Evolutionary conservation across 495 filamentous ascomycete genomes (phyloP), one percentile per base, ranked within the genome.

Genomic region (Aspergillus carlsbadensis): DNA sequence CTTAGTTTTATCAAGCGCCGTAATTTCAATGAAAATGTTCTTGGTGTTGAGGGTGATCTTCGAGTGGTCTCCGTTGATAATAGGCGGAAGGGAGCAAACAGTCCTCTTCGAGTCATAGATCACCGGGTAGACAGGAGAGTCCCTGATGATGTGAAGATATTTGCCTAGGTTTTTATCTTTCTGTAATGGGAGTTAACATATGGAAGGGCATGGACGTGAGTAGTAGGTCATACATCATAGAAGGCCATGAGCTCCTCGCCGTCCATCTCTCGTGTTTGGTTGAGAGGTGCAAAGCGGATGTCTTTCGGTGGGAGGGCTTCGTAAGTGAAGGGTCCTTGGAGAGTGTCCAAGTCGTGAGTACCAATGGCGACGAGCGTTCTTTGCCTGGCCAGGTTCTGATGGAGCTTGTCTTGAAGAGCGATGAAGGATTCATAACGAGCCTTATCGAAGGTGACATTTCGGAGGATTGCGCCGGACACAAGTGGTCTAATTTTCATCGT

Each of bases 381-480:
- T 70, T 96, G 88, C 49, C 94, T 83, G 34, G 95, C 96, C 44
- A 99, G 78, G 73, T 99, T 99, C 68, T 92, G 88, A 72, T 99
- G 94, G 14, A 99, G 85, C 77, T 97, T 98, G 77, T 99, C 94
- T 78, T 99, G 94, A 34, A 99, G 81, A 35, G 85, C 81, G 69
- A 99, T 99, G 90, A 99, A 98, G 65, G 91, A 96, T 59, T 95
- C 91, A 70, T 99, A 98, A 44, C 86, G 81, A 54, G 84, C 90
- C 72, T 92, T 80, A 49, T 90, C 93, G 78, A 99, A 97, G 64
- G 86, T 93, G 75, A 99, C 79, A 67, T 88, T 87, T 42, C 95
- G 85, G 36, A 99, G 77, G 52, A 99, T 87, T 18, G 93, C 90
- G 49, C 87, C 88, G 11, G 92, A 88, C 22, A 96, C 86, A 52